A percentile compares a stretch with the other conserved stretches of the same genome.
Evolutionary conservation across 2,329 filamentous ascomycete genomes (phyloP).

Genomic region (Apiospora koreana): DNA sequence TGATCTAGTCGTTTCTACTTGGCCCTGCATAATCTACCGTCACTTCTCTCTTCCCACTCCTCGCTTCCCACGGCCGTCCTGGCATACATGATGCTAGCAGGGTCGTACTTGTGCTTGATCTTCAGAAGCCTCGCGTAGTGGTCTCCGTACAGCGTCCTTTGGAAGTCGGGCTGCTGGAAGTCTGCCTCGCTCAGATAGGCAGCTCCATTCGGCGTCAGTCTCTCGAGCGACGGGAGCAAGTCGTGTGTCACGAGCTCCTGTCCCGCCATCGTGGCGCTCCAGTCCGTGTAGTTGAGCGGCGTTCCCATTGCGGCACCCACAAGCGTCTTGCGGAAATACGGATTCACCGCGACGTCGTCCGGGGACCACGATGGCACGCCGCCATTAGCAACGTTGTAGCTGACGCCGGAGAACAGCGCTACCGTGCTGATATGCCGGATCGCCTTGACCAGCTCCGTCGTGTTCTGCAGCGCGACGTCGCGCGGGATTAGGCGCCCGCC

Average conservation of each 20-base stretch:
- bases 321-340: neutral
- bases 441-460: slow-evolving; percentile 13
- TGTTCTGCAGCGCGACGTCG: slow-evolving; percentile 13
- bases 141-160: slow-evolving; percentile 33
- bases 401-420: slow-evolving; percentile 12
- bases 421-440: slow-evolving; percentile 17
- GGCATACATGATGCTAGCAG: slow-evolving; percentile 38
- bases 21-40: neutral
- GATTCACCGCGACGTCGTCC: neutral
- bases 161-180: slow-evolving; percentile 32
- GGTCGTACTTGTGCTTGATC: slow-evolving; percentile 44
- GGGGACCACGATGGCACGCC: too few relatives aligned
- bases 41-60: slow-evolving; percentile 28
- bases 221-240: neutral
- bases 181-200: slow-evolving; percentile 41
- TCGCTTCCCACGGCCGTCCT: slow-evolving; percentile 41
- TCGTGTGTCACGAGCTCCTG: neutral
- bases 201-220: slow-evolving; percentile 14
- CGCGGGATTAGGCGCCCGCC: slow-evolving; percentile 20
- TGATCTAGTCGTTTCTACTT: too few relatives aligned
- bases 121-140: slow-evolving; percentile 31
- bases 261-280: neutral
- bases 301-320: neutral
- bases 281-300: neutral
- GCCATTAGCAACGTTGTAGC: slow-evolving; percentile 16